phyloP scores from a whole-genome alignment of 2,329 filamentous ascomycete genomes.

The Calonectria hawksworthii region DNA sequence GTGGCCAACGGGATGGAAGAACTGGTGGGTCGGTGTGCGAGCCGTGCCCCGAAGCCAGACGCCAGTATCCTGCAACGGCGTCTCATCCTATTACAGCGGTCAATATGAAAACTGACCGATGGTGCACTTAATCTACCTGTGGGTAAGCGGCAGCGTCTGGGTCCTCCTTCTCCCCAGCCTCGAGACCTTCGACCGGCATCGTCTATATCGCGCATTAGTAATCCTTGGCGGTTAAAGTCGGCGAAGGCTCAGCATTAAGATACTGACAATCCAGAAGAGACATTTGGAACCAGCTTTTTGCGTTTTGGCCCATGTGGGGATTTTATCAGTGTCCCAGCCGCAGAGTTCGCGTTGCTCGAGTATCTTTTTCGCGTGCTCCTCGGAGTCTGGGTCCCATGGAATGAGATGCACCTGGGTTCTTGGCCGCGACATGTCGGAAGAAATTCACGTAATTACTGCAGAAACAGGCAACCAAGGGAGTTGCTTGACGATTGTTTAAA shows the following conservation, averaged over 20 bases:
- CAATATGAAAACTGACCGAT: background rate
- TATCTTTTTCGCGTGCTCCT: constrained; percentile 28
- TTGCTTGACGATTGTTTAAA: background rate
- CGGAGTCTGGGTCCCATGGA: constrained; percentile 42
- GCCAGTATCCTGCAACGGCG: constrained; percentile 34
- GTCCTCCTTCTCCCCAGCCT: constrained; percentile 14
- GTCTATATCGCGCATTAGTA: constrained; percentile 25
- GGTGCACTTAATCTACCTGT: background rate
- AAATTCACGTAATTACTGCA: background rate
- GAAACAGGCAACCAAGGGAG: background rate
- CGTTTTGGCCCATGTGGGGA: constrained; percentile 33
- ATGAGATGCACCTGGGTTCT: constrained; percentile 31
- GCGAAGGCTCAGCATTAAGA: no score
- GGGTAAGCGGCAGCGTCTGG: constrained; percentile 35
- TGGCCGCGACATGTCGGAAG: constrained; percentile 8
- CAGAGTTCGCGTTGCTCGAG: constrained; percentile 37
- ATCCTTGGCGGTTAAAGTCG: background rate
- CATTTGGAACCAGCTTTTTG: constrained; percentile 38
- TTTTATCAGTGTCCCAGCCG: constrained; percentile 38
- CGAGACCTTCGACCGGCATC: constrained; percentile 15
- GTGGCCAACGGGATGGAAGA: constrained; percentile 41
- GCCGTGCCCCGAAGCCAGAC: constrained; percentile 30
- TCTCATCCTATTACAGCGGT: constrained; percentile 25
- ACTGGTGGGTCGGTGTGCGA: constrained; percentile 27
- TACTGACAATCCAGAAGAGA: constrained; percentile 44